Evolutionary conservation across 2,329 filamentous ascomycete genomes (phyloP).

Genomic region (Colletotrichum abscissum): DNA sequence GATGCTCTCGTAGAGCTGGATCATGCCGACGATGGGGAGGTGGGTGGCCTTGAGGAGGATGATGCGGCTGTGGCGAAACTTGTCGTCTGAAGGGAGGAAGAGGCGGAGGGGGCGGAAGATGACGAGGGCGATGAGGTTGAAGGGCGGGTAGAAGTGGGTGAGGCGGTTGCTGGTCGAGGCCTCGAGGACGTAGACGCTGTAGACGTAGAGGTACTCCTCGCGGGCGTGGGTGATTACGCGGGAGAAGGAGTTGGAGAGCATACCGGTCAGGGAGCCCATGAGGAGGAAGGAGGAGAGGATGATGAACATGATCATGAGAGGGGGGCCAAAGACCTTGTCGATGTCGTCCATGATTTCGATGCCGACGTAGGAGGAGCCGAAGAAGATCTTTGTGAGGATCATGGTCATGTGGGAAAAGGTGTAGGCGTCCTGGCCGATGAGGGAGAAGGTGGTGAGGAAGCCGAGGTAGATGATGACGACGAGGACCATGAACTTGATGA

Average conservation of each 20-base stretch:
- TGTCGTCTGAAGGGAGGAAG: slow-evolving; percentile 70
- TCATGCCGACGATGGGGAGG: slow-evolving; percentile 75
- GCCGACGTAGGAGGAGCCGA: slow-evolving; percentile 79
- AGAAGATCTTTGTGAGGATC: slow-evolving; percentile 84
- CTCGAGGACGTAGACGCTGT: slow-evolving; percentile 73
- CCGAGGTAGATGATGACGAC: slow-evolving; percentile 87
- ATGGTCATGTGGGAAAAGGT: slow-evolving; percentile 76
- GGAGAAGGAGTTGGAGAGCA: slow-evolving; percentile 81
- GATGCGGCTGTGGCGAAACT: slow-evolving; percentile 72
- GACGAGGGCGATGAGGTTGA: slow-evolving; percentile 79
- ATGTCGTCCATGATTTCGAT: slow-evolving; percentile 75
- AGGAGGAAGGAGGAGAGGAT: slow-evolving; percentile 82
- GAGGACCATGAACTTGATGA: slow-evolving; percentile 84
- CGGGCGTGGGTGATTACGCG: slow-evolving; percentile 71
- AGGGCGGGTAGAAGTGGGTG: slow-evolving; percentile 77
- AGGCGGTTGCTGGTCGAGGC: slow-evolving; percentile 76
- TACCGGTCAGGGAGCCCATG: slow-evolving; percentile 81
- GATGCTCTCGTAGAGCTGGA: slow-evolving; percentile 74
- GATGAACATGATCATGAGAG: slow-evolving; percentile 78
- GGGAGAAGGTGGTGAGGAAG: slow-evolving; percentile 87
- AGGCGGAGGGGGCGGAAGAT: slow-evolving; percentile 79
- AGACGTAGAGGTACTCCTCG: slow-evolving; percentile 85
- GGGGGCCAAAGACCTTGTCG: slow-evolving; percentile 68
- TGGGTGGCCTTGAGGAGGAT: slow-evolving; percentile 72
- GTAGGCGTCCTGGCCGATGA: slow-evolving; percentile 79